Percentiles rank a stretch among this genome's conserved stretches.
phyloP scores from a whole-genome alignment of 805 yeast genomes.

The Saturnispora bothae region DNA sequence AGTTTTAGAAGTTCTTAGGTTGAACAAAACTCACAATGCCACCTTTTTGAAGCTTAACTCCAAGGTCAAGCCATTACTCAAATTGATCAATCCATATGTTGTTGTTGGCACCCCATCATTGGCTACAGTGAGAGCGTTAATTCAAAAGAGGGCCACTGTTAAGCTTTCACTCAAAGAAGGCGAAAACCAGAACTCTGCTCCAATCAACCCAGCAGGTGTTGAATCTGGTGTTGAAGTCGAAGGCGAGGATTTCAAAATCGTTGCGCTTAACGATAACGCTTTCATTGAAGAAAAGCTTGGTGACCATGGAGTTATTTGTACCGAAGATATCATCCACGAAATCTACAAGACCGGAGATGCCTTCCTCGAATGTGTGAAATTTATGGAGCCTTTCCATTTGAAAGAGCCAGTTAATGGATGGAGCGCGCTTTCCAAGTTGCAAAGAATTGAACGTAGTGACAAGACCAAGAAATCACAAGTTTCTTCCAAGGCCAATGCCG shows the following conservation, averaged over 20 bases:
- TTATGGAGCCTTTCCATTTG: conserved; percentile 61
- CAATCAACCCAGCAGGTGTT: conserved; percentile 9
- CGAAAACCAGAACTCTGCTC: conserved; percentile 8
- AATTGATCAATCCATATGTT: conserved; percentile 60
- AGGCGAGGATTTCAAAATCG: conserved; percentile 19
- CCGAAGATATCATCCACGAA: conserved; percentile 73
- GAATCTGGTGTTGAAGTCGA: conserved; percentile 9
- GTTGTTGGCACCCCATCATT: conserved; percentile 69
- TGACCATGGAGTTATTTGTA: conserved; percentile 63
- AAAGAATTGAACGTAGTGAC: conserved; percentile 47
- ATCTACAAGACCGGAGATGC: conserved; percentile 50
- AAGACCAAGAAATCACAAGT: conserved; percentile 36
- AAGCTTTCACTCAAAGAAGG: conserved; percentile 19
- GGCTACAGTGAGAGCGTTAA: conserved; percentile 56
- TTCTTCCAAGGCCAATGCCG: conserved; percentile 54
- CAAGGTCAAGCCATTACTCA: conserved; percentile 51
- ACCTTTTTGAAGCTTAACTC: conserved; percentile 59
- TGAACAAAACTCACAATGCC: conserved; percentile 52
- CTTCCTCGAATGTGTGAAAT: conserved; percentile 49
- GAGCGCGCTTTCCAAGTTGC: conserved; percentile 62
- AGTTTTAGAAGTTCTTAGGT: conserved; percentile 50
- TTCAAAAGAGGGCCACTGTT: conserved; percentile 69
- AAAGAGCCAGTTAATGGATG: conserved; percentile 64
- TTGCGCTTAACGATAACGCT: conserved; percentile 61
- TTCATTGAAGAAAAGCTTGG: conserved; percentile 64